phyloP scores from a whole-genome alignment of 148 eudicot species.

The Selenicereus undatus region DNA sequence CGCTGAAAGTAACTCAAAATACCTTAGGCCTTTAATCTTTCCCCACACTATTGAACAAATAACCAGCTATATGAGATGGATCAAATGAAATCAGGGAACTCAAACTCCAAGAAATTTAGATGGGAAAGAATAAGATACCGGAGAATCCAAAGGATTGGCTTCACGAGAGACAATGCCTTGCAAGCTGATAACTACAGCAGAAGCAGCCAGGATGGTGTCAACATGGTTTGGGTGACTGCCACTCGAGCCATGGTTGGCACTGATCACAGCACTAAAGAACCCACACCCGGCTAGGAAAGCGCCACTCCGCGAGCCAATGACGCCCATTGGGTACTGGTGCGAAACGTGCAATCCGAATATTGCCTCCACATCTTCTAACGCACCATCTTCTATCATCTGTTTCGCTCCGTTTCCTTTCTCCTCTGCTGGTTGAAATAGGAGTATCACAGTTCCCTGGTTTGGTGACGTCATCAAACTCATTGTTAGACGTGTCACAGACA shows the following conservation, averaged over 20 bases:
- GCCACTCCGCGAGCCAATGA: conserved; percentile 66
- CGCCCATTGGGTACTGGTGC: conserved; percentile 41
- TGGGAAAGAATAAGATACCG: conserved; percentile 32
- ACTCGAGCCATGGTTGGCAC: conserved; percentile 13
- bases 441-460: conserved; percentile 58
- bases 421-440: conserved; percentile 80
- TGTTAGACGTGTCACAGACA: background rate
- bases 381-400: conserved; percentile 67
- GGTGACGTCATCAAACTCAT: background rate
- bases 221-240: conserved; percentile 17
- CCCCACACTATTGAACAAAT: too few species aligned
- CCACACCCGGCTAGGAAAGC: conserved; percentile 81
- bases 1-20: too few species aligned
- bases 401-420: conserved; percentile 83
- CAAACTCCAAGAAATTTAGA: background rate
- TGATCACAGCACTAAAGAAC: conserved; percentile 55
- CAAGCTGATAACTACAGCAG: conserved; percentile 65
- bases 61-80: too few species aligned
- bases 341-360: conserved; percentile 68
- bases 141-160: conserved; percentile 72
- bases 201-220: conserved; percentile 64
- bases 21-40: too few species aligned
- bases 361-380: conserved; percentile 64
- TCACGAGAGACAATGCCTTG: conserved; percentile 85
- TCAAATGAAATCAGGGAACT: too few species aligned